Percentiles rank a stretch among this genome's conserved stretches.
Conservation (phyloP, 345 rosid species). For the Linum usitatissimum region DNA sequence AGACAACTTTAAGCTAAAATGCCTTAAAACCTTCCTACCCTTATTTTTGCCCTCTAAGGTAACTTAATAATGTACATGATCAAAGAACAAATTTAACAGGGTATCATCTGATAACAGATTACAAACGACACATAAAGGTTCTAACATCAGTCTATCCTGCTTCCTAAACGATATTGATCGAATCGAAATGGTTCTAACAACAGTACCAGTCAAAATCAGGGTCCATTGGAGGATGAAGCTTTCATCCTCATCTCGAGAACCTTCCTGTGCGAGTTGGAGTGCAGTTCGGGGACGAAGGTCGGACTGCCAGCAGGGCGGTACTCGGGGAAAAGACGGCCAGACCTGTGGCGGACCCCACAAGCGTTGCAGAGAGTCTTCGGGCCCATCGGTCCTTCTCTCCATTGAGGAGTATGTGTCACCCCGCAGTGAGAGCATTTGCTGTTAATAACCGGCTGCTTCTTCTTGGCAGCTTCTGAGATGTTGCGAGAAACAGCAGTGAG, state of each 20-base stretch:
- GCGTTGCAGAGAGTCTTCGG: slow-evolving; percentile 3
- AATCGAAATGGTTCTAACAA: too few relatives aligned
- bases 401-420: neutral
- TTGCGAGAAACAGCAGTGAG: too few relatives aligned
- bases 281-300: neutral
- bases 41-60: neutral
- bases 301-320: neutral
- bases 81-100: neutral
- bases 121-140: neutral
- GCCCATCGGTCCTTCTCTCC: neutral
- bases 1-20: neutral
- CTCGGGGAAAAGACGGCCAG: slow-evolving; percentile 2
- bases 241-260: neutral
- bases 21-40: neutral
- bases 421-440: neutral
- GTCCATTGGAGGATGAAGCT: neutral
- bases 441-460: too few relatives aligned
- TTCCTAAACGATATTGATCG: neutral
- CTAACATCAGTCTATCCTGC: neutral
- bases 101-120: neutral
- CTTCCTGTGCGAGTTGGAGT: neutral
- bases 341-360: slow-evolving; percentile 2
- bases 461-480: too few relatives aligned
- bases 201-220: neutral
- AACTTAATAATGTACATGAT: neutral